Percentiles rank a stretch among this genome's conserved stretches.
Evolutionary conservation across 257 asterid genomes (phyloP).

Genomic region (Thymus quinquecostatus): DNA sequence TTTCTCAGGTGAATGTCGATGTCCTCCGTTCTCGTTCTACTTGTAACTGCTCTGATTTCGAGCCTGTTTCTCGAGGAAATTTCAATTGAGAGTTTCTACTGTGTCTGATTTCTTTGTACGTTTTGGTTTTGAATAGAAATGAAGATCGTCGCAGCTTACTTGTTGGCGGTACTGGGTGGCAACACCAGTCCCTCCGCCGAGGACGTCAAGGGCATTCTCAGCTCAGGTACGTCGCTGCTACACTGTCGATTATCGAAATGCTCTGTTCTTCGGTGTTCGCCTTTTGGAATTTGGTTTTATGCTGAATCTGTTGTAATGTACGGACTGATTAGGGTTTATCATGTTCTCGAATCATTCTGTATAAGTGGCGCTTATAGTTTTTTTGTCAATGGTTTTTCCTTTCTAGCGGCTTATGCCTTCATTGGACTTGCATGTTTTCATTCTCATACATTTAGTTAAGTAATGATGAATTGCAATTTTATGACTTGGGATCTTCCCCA

Average conservation of each 20-base stretch:
- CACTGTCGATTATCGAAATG: neutral
- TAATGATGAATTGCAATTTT: too few species aligned
- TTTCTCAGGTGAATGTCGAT: slow-evolving; percentile 23
- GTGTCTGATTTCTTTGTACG: neutral
- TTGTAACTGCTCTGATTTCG: neutral
- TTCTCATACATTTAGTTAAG: too few species aligned
- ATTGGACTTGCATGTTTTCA: too few species aligned
- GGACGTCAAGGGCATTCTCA: slow-evolving; percentile 48
- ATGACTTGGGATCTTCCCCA: too few species aligned
- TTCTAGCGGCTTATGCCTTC: neutral
- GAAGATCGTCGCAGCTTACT: slow-evolving; percentile 56
- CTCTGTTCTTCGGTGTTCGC: neutral
- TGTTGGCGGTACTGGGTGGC: slow-evolving; percentile 61
- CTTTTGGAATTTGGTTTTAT: neutral
- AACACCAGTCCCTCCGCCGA: slow-evolving; percentile 43
- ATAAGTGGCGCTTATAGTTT: neutral
- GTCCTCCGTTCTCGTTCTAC: neutral
- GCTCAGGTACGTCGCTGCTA: slow-evolving; percentile 38
- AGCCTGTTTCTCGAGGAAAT: too few species aligned
- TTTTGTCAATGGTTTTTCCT: neutral
- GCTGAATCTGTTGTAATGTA: neutral
- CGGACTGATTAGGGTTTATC: too few species aligned
- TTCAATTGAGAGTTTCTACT: neutral
- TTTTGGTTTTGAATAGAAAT: slow-evolving; percentile 31
- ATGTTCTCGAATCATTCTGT: too few species aligned